A percentile compares a stretch with the other conserved stretches of the same genome.
Conservation (phyloP, 495 filamentous ascomycete species). For the Aspergillus bertholletiae region DNA sequence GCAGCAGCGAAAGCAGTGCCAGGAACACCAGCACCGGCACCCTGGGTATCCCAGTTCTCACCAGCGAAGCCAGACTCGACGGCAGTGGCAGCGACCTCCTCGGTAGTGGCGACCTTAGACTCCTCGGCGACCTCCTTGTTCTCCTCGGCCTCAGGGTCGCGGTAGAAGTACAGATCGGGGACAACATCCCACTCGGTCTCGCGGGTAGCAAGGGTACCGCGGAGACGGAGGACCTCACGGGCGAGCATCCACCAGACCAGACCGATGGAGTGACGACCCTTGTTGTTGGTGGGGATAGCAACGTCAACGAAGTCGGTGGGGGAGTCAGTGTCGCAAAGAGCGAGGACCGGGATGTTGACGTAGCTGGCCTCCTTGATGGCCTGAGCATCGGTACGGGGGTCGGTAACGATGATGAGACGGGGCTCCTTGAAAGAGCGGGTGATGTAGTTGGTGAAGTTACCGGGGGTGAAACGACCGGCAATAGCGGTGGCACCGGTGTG, state of each 20-base stretch:
- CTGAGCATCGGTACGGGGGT: constrained; percentile 98
- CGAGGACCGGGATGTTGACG: constrained; percentile 99
- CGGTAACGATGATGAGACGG: constrained; percentile 98
- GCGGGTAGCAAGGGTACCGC: constrained; percentile 89
- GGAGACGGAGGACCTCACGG: constrained; percentile 97
- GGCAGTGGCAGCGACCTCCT: constrained; percentile 78
- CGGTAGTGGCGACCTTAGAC: constrained; percentile 66
- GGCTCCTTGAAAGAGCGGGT: constrained; percentile 99
- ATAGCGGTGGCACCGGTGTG: constrained; percentile 98
- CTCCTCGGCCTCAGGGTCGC: constrained; percentile 97
- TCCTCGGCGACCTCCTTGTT: constrained; percentile 80
- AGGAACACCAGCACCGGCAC: constrained; percentile 55
- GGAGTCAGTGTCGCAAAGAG: constrained; percentile 97
- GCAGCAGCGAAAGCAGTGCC: constrained; percentile 61
- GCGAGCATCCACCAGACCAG: constrained; percentile 99
- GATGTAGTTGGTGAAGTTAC: constrained; percentile 99
- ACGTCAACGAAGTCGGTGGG: constrained; percentile 99
- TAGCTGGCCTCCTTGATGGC: constrained; percentile 99
- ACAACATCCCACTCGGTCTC: constrained; percentile 98
- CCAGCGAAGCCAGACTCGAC: constrained; percentile 77
- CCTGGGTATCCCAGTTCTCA: constrained; percentile 54
- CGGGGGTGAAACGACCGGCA: constrained; percentile 98
- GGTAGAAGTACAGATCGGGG: constrained; percentile 99
- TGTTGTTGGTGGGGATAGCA: constrained; percentile 99
- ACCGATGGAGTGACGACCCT: constrained; percentile 98